Evolutionary conservation across 768 basidiomycete species (phyloP).

Genomic region (Trametes cingulata): DNA sequence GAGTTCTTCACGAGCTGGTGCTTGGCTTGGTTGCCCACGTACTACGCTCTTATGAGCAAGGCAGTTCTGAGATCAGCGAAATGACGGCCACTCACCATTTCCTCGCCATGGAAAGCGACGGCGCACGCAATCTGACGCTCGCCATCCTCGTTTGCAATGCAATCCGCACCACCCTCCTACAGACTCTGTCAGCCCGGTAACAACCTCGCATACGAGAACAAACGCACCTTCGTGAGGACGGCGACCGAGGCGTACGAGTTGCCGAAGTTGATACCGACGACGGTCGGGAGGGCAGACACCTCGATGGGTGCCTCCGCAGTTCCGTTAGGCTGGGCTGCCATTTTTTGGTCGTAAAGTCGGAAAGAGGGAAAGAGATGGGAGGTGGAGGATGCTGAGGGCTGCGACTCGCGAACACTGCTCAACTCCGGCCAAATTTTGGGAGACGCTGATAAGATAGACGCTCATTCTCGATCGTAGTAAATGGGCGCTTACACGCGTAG

Average conservation of each 20-base stretch:
- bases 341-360: constrained; percentile 20
- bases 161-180: constrained; percentile 89
- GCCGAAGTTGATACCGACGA: constrained; percentile 96
- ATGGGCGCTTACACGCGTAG: constrained; percentile 1
- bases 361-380: background rate
- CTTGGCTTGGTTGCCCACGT: constrained; percentile 94
- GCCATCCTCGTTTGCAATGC: constrained; percentile 98
- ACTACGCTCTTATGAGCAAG: constrained; percentile 48
- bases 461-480: background rate
- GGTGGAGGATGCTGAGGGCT: background rate
- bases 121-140: constrained; percentile 98
- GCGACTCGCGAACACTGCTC: background rate
- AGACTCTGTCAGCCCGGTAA: background rate
- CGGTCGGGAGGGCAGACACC: constrained; percentile 45
- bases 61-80: background rate
- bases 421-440: constrained; percentile 7
- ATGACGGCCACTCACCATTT: constrained; percentile 62
- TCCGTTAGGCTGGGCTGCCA: constrained; percentile 54
- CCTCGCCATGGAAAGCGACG: constrained; percentile 87
- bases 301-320: constrained; percentile 45
- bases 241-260: constrained; percentile 95
- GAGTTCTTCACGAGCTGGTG: constrained; percentile 94
- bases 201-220: background rate
- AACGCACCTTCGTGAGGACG: constrained; percentile 84
- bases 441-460: constrained; percentile 13